A percentile compares a stretch with the other conserved stretches of the same genome.
These are phyloP conservation scores for Sordariomycetes sp. DNA, from an alignment of 2,329 filamentous ascomycete genomes.

Conservation along the genomic window DNA sequence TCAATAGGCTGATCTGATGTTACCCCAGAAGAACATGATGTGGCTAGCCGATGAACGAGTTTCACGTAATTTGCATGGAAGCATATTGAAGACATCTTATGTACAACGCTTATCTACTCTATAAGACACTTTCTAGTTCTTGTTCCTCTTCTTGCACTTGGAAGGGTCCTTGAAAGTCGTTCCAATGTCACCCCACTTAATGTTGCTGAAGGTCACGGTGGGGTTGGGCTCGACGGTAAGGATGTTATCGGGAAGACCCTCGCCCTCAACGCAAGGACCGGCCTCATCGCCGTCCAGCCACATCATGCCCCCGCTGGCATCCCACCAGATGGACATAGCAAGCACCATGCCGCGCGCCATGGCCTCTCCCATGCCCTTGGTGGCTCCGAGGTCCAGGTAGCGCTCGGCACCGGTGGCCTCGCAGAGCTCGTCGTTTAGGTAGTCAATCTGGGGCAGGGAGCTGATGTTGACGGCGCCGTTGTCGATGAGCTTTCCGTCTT, in stretches of 20 bases:
- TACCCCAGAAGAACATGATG: too few species aligned
- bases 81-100: too few species aligned
- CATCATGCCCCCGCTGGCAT: constrained; percentile 38
- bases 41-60: too few species aligned
- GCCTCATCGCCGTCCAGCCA: constrained; percentile 39
- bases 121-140: not conserved
- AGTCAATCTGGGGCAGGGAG: constrained; percentile 20
- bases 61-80: too few species aligned
- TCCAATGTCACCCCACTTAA: constrained; percentile 52
- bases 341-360: constrained; percentile 39
- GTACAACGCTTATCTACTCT: too few species aligned
- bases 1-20: too few species aligned
- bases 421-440: constrained; percentile 26
- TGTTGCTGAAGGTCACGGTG: constrained; percentile 44
- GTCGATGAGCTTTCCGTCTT: constrained; percentile 36
- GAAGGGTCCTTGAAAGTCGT: constrained; percentile 29
- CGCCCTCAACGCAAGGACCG: constrained; percentile 43
- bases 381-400: constrained; percentile 28
- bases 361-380: constrained; percentile 33
- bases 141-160: constrained; percentile 1
- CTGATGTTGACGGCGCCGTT: constrained; percentile 24
- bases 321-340: constrained; percentile 45
- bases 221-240: constrained; percentile 34
- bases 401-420: constrained; percentile 16
- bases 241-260: constrained; percentile 41